phyloP scores from a whole-genome alignment of 768 basidiomycete genomes.

The Suillus discolor region DNA sequence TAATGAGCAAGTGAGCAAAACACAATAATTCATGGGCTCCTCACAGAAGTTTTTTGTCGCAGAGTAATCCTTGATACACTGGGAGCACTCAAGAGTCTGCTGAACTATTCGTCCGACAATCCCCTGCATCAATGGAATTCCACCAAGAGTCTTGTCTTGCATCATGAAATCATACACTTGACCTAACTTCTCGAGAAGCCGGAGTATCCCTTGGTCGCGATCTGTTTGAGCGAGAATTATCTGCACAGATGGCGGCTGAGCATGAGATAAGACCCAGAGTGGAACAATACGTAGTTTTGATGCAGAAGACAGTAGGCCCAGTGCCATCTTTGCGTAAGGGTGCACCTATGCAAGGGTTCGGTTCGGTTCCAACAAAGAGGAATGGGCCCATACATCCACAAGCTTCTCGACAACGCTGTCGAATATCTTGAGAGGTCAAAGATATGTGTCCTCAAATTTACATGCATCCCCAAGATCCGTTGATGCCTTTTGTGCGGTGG shows the following conservation, averaged over 20 bases:
- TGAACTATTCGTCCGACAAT: constrained; percentile 1
- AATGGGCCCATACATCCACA: not conserved
- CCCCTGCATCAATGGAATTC: not conserved
- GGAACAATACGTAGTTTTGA: not conserved
- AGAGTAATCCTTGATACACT: constrained; percentile 9
- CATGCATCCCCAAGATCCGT: not conserved
- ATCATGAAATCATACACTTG: constrained; percentile 7
- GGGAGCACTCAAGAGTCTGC: constrained; percentile 7
- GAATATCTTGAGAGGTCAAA: constrained; percentile 1
- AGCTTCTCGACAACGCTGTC: not conserved
- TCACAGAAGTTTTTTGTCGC: constrained; percentile 11
- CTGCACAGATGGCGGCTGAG: not conserved
- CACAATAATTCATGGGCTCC: not conserved
- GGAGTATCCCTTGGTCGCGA: not conserved
- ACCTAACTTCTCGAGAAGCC: constrained; percentile 3
- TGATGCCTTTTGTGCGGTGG: not conserved
- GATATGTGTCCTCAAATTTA: not conserved
- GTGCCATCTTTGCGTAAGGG: constrained; percentile 8
- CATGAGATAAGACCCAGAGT: too few species aligned
- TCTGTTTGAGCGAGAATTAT: not conserved
- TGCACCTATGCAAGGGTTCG: not conserved
- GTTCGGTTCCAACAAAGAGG: not conserved
- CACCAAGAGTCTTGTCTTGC: not conserved
- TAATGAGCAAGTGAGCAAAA: not conserved
- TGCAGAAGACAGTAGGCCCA: not conserved